Conservation (phyloP, 148 eudicot genomes). For the Chenopodium quinoa region DNA sequence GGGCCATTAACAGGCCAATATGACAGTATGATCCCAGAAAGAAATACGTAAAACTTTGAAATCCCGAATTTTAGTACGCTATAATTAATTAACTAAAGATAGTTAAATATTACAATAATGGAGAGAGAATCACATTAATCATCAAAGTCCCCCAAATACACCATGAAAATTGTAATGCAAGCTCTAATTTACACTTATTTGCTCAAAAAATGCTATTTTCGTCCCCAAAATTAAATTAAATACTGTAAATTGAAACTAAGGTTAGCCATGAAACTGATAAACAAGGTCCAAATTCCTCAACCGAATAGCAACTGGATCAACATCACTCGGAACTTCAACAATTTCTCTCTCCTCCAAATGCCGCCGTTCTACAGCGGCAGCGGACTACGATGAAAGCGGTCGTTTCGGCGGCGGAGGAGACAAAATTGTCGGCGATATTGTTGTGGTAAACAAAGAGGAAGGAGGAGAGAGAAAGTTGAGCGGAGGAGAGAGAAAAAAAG, state of each 20-base stretch:
- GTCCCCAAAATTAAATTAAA: neutral
- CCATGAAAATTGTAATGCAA: too few species aligned
- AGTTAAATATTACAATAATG: too few species aligned
- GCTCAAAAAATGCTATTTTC: neutral
- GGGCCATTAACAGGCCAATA: too few species aligned
- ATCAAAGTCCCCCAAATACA: too few species aligned
- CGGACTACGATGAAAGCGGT: conserved; percentile 26
- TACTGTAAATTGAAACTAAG: too few species aligned
- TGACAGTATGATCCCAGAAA: too few species aligned
- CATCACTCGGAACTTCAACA: conserved; percentile 20
- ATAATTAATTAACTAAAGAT: too few species aligned
- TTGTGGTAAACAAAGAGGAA: conserved; percentile 25
- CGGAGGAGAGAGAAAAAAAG: conserved; percentile 27
- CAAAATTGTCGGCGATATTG: conserved; percentile 12
- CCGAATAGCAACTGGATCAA: conserved; percentile 15
- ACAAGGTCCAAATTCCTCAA: conserved; percentile 35
- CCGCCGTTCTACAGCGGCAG: conserved; percentile 13
- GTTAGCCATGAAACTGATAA: conserved; percentile 34
- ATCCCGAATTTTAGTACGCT: too few species aligned
- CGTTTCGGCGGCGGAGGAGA: conserved; percentile 27
- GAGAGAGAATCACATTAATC: too few species aligned
- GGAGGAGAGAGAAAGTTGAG: conserved; percentile 24
- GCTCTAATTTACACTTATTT: neutral
- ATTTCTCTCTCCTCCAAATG: conserved; percentile 25
- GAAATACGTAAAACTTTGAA: too few species aligned